These are phyloP conservation scores for Fonsecaea nubica DNA, from an alignment of 2,329 filamentous ascomycete species.

Conservation along the genomic window DNA sequence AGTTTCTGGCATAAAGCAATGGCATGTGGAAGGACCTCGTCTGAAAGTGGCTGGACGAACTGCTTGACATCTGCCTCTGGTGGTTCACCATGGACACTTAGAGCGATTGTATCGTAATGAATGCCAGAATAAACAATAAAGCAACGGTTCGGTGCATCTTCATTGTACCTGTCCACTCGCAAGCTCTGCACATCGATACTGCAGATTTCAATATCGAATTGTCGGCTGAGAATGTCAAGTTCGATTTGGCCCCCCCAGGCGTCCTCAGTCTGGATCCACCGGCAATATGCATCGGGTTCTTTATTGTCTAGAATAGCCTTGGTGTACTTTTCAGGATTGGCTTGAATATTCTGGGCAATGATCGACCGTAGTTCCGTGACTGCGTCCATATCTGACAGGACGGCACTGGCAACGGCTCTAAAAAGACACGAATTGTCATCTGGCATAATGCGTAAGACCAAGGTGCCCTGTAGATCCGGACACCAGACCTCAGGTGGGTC, in stretches of 20 bases:
- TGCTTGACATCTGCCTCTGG: conserved; percentile 82
- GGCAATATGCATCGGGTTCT: conserved; percentile 74
- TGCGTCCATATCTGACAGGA: conserved; percentile 70
- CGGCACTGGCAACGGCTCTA: conserved; percentile 80
- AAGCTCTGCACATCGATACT: conserved; percentile 78
- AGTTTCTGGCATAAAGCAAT: conserved; percentile 70
- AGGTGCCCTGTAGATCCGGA: conserved; percentile 61
- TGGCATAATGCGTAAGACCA: conserved; percentile 89
- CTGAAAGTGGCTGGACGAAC: conserved; percentile 65
- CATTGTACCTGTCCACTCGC: conserved; percentile 77
- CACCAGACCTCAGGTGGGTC: conserved; percentile 69
- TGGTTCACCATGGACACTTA: conserved; percentile 68
- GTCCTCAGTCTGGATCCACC: conserved; percentile 78
- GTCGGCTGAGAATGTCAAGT: conserved; percentile 79
- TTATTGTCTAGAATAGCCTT: conserved; percentile 76
- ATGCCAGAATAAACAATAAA: conserved; percentile 84
- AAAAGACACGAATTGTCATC: conserved; percentile 97
- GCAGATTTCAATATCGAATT: conserved; percentile 85
- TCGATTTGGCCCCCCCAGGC: conserved; percentile 94
- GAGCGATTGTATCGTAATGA: conserved; percentile 88
- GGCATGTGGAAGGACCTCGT: conserved; percentile 64
- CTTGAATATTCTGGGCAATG: conserved; percentile 78
- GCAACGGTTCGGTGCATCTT: conserved; percentile 71
- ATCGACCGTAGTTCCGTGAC: conserved; percentile 77
- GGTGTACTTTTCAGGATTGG: conserved; percentile 73